Conservation (phyloP, 805 yeast genomes). For the Candida berthetii region DNA sequence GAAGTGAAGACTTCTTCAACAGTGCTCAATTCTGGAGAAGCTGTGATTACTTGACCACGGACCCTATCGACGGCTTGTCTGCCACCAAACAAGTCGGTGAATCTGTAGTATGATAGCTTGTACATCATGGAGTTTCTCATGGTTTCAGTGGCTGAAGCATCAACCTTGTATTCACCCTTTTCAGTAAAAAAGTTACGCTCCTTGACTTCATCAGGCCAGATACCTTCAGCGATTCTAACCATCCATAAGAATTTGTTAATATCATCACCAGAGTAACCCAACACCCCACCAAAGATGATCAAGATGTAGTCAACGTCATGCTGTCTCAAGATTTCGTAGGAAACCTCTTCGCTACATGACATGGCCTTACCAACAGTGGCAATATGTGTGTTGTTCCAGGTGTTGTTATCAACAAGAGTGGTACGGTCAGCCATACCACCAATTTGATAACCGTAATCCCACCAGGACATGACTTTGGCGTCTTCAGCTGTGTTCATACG, state of each 20-base stretch:
- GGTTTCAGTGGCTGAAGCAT: constrained; percentile 70
- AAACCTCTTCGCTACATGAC: constrained; percentile 82
- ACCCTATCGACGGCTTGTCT: constrained; percentile 76
- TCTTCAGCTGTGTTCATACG: constrained; percentile 97
- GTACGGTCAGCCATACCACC: constrained; percentile 99
- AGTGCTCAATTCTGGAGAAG: constrained; percentile 55
- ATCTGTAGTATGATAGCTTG: constrained; percentile 89
- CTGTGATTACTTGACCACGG: constrained; percentile 72
- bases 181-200: constrained; percentile 83
- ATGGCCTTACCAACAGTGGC: constrained; percentile 99
- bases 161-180: constrained; percentile 85
- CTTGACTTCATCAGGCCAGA: constrained; percentile 97
- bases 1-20: constrained; percentile 93
- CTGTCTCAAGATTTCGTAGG: constrained; percentile 81
- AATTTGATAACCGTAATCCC: constrained; percentile 99
- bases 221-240: constrained; percentile 98
- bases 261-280: constrained; percentile 96
- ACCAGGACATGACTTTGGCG: constrained; percentile 96
- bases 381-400: constrained; percentile 99
- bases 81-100: constrained; percentile 59
- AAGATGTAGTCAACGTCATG: constrained; percentile 95
- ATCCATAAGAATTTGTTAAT: constrained; percentile 96
- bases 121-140: constrained; percentile 92
- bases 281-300: constrained; percentile 87
- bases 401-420: constrained; percentile 95